A percentile compares a stretch with the other conserved stretches of the same genome.
Conservation (phyloP, 345 rosid genomes). For the Brassica cretica region DNA sequence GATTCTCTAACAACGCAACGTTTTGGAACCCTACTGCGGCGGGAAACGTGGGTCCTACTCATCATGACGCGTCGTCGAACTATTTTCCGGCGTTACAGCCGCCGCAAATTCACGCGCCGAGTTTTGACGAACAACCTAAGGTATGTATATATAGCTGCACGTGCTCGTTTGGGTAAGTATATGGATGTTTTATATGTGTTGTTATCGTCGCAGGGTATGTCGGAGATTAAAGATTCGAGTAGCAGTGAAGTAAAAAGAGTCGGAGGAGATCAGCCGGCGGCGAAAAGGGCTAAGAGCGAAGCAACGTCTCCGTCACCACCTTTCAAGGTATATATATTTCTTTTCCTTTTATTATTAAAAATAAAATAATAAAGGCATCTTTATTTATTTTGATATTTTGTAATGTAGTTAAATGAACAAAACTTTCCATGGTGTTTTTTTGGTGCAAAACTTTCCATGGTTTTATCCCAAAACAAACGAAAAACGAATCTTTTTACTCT, state of each 20-base stretch:
- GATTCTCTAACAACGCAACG: constrained; percentile 87
- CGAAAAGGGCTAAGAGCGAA: constrained; percentile 79
- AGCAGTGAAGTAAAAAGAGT: constrained; percentile 65
- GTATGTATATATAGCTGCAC: constrained; percentile 9
- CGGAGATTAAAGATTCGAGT: constrained; percentile 57
- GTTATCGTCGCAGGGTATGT: constrained; percentile 41
- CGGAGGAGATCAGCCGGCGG: constrained; percentile 54
- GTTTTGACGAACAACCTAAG: constrained; percentile 54
- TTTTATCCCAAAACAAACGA: neutral
- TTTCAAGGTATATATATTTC: constrained; percentile 62
- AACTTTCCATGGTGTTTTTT: constrained; percentile 8
- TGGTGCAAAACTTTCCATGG: neutral
- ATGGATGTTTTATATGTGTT: neutral
- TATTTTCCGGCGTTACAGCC: constrained; percentile 65
- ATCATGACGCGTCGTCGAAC: constrained; percentile 57
- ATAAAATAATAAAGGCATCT: constrained; percentile 24
- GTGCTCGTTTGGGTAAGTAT: neutral
- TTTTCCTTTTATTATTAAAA: constrained; percentile 6
- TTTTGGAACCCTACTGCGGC: constrained; percentile 61
- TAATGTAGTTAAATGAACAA: constrained; percentile 3
- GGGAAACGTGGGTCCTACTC: constrained; percentile 57
- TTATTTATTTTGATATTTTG: constrained; percentile 22
- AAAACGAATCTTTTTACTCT: constrained; percentile 20
- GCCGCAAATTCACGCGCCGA: constrained; percentile 49
- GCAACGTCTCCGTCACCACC: constrained; percentile 75